Evolutionary conservation across 2,329 filamentous ascomycete species (phyloP).

Genomic region (Bipolaris oryzae): DNA sequence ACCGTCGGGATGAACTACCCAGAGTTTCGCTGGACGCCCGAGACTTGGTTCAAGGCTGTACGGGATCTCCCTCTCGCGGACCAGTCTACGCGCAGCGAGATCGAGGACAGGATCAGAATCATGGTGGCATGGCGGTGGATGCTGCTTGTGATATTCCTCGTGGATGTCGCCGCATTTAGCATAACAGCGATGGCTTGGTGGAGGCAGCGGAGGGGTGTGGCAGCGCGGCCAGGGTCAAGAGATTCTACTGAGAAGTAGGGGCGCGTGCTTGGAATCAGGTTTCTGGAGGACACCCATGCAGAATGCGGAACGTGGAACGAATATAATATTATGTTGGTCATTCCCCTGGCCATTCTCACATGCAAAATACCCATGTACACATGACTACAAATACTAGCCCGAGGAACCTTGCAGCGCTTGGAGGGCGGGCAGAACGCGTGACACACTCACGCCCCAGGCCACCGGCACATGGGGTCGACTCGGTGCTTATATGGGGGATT

Average conservation of each 20-base stretch:
- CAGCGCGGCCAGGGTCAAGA: conserved; percentile 9
- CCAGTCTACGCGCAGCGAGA: conserved; percentile 19
- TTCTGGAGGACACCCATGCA: background rate
- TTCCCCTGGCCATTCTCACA: background rate
- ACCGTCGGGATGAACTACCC: conserved; percentile 29
- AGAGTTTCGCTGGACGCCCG: conserved; percentile 39
- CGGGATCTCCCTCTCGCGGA: conserved; percentile 36
- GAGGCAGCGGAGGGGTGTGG: conserved; percentile 28
- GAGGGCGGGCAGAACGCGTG: background rate
- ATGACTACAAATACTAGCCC: background rate
- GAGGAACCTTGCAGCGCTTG: conserved; percentile 1
- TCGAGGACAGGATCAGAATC: conserved; percentile 28
- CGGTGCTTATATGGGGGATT: background rate
- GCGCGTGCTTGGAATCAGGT: background rate
- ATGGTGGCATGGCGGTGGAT: conserved; percentile 46
- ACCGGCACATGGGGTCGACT: background rate
- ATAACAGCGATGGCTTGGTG: conserved; percentile 26
- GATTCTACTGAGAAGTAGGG: conserved; percentile 20
- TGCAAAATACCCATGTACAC: background rate
- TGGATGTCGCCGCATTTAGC: conserved; percentile 28
- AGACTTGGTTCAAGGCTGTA: conserved; percentile 43
- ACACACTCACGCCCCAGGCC: background rate
- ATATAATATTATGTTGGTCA: background rate
- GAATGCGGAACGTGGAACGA: conserved; percentile 1
- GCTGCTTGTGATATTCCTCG: conserved; percentile 37